These are phyloP conservation scores for Taphrina betulina DNA, from an alignment of 1,139 yeast genomes.

Conservation along the genomic window DNA sequence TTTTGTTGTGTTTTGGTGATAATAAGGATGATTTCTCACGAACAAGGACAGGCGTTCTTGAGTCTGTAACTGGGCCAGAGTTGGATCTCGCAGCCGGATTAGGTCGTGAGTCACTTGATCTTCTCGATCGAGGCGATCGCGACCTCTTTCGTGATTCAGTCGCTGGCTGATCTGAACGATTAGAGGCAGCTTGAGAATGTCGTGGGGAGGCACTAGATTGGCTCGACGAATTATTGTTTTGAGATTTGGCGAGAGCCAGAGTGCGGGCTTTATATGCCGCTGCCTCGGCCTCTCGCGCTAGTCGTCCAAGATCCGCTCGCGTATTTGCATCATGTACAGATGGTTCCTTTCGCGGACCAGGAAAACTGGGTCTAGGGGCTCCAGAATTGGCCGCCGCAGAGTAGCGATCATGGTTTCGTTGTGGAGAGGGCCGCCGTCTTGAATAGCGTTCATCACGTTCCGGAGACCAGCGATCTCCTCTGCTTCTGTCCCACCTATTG, in stretches of 20 bases:
- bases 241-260: background rate
- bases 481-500: background rate
- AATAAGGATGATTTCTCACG: background rate
- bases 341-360: constrained; percentile 13
- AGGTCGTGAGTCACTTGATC: background rate
- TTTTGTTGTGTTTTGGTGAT: background rate
- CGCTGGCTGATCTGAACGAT: background rate
- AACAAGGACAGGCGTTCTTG: background rate
- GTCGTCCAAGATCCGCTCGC: constrained; percentile 15
- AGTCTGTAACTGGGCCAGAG: background rate
- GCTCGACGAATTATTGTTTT: background rate
- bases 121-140: background rate
- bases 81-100: background rate
- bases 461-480: background rate
- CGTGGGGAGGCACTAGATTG: background rate
- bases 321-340: constrained; percentile 29
- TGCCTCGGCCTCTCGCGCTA: constrained; percentile 30
- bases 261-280: constrained; percentile 25
- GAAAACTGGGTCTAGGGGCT: background rate
- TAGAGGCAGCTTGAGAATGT: background rate
- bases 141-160: background rate
- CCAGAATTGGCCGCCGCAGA: background rate
- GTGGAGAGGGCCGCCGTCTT: background rate
- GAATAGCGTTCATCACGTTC: background rate
- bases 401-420: background rate